Percentiles rank a stretch among this genome's conserved stretches.
phyloP scores from a whole-genome alignment of 345 rosid species.

The Isatis tinctoria region DNA sequence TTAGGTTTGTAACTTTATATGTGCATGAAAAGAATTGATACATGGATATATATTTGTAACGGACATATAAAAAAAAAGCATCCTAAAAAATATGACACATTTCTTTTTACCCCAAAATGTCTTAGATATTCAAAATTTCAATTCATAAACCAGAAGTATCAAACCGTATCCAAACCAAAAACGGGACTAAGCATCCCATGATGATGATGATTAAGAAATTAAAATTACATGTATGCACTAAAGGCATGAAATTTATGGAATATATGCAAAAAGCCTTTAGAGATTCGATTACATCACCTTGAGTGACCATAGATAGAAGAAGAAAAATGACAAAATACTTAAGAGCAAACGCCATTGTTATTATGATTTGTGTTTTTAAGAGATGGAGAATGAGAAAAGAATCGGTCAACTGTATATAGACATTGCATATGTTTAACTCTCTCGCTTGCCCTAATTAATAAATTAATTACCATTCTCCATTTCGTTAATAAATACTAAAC shows the following conservation, averaged over 20 bases:
- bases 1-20: background rate
- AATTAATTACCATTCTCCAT: background rate
- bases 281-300: conserved; percentile 18
- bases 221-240: background rate
- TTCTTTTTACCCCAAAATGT: background rate
- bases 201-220: background rate
- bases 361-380: background rate
- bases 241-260: background rate
- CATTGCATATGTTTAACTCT: background rate
- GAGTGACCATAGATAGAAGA: conserved; percentile 20
- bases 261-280: background rate
- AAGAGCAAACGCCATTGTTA: conserved; percentile 21
- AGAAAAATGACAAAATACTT: conserved; percentile 5
- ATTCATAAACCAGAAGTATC: background rate
- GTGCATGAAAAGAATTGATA: background rate
- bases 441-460: background rate
- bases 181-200: background rate
- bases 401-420: background rate
- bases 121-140: background rate
- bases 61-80: background rate
- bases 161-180: background rate
- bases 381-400: background rate
- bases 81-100: background rate
- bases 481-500: background rate
- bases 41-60: background rate